Evolutionary conservation across 345 rosid species (phyloP), one percentile per base, ranked within the genome.

Genomic region (Eucalyptus tenuipes): DNA sequence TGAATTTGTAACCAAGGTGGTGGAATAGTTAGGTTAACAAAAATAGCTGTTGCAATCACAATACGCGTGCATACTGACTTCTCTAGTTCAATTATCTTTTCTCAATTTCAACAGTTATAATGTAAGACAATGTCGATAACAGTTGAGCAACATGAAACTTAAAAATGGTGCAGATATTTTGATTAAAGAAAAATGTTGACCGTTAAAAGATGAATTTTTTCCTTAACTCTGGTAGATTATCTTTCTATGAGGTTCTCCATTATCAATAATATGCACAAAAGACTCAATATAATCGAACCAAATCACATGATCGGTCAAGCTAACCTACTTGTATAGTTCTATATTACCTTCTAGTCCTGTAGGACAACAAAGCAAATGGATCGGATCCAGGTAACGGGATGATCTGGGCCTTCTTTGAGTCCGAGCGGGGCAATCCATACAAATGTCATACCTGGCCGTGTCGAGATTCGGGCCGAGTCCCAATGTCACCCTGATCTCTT

Each of bases 61-160:
- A 9, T 55, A 4, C 12, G 29, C 0, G 0, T 55, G 79, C 22
- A 17, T 31, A 66, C 22, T 5, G 22, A 16, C 79, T 16, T 64
- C 22, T 64, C 75, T 64, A 29, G 40, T 64, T 7, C 37, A 12
- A n/a, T 0, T 7, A 8, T 66, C 1, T 17, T 31, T 66, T n/a
- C 40, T 31, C 22, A 18, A 66, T 66, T 31, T 42, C 42, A 31
- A 16, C 0, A 4, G 2, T 2, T 31, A 17, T 1, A 16, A 31
- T 31, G 2, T 33, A 24, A 8, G 42, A 31, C 42, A 7, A 66
- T 16, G 2, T 66, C 2, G 5, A 66, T 16, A 17, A 31, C 3
- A 59, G 29, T 64, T 27, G 31, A 59, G 2, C 68, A 13, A n/a
- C 37, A 2, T 5, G 8, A 59, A 59, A 59, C 68, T 59, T 59